Conservation (phyloP, 2,329 filamentous ascomycete species). For the Massarina eburnea region DNA sequence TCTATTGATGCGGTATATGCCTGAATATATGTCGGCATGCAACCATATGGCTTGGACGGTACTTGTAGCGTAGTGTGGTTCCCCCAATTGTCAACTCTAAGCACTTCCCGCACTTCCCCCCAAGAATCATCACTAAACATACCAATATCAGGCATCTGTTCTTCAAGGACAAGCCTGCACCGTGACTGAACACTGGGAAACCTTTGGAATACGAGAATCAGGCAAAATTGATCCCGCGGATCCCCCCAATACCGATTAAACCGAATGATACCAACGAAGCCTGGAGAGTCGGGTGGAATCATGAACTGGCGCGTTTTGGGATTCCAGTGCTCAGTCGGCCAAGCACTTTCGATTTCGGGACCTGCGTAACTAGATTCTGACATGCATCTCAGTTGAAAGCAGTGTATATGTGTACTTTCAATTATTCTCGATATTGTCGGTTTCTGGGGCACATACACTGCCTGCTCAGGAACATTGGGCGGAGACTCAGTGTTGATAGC, state of each 20-base stretch:
- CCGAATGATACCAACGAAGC: background rate
- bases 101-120: background rate
- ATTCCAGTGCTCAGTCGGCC: background rate
- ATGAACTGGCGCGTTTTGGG: background rate
- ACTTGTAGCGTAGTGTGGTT: too few species aligned
- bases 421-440: background rate
- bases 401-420: background rate
- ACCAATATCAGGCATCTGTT: background rate
- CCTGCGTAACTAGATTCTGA: background rate
- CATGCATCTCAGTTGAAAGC: background rate
- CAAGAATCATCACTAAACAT: background rate
- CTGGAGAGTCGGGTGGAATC: background rate
- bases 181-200: background rate
- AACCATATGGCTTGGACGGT: too few species aligned
- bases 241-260: background rate
- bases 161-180: background rate
- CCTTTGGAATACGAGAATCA: background rate
- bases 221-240: background rate
- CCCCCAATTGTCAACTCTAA: background rate
- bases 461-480: background rate
- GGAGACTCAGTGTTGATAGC: background rate
- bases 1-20: background rate
- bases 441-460: background rate
- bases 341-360: background rate
- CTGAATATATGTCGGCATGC: background rate